Base-by-base conservation (phyloP, 176 grass and related monocot species). In the Oropetium thomaeum region DNA sequence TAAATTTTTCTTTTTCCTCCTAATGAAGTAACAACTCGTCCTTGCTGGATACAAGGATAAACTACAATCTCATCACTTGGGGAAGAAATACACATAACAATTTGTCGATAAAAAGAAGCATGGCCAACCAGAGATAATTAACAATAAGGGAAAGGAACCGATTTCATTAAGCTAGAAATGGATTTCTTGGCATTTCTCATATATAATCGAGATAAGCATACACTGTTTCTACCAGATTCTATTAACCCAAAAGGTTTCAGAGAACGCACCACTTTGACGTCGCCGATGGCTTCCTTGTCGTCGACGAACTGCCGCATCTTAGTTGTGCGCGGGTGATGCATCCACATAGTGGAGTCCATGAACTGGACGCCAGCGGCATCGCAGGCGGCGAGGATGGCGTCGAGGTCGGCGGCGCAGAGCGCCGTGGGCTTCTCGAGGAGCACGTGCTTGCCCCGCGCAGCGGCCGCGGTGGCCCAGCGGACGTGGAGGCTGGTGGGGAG, bases 331-430 rank as follows among this genome's bases (percentile, higher is more conserved):
- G 91, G 95, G 64, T 98, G 49, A 71, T 98, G 95, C 86, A 98
- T 82, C 95, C 95, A 97, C 95, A 98, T 94, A 19, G 95, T 94
- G 65, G 79, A 74, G 74, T 98, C 91, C 89, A 98, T 98, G 70
- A 98, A 92, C 76, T 92, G 88, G 57, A 98, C 87, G 3, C 79
- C 78, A 2, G 51, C 14, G 31, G 47, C 75, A 10, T 82, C 64
- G 54, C 92, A 96, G 20, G 92, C 80, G 23, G 75, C 80, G 48
- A 96, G 89, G 64, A 96, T 92, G 41, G 48, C 70, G 34, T 87
- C 89, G 37, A 97, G 86, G 5, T 97, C 90, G 19, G 83, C 88
- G 40, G 86, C 77, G 74, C 80, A 89, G 7, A 89, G 70, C 65
- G 93, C 93, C 17, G 90, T 85, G 69, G 93, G 93, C 82, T 93